Evolutionary conservation across 768 basidiomycete genomes (phyloP), one percentile per base, ranked within the genome.

Genomic region (Multifurca ochricompacta): DNA sequence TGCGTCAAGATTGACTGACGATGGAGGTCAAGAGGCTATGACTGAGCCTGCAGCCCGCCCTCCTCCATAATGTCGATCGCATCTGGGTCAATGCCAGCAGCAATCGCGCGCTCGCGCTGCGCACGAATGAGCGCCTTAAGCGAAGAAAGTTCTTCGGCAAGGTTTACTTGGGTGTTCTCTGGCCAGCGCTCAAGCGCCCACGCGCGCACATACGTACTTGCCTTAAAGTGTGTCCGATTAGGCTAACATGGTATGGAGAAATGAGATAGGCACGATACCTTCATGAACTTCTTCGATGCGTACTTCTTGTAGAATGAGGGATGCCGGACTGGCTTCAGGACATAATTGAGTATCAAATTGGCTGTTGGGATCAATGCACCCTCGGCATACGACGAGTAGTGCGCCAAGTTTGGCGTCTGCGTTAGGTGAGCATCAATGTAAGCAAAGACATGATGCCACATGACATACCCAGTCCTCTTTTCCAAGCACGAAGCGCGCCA

Each of bases 261-360:
- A 19, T 6, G 4, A 36, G 57, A 45, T 23, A 43, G 36, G 13
- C 0, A 67, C 75, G 3, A 16, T 43, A 91, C 90, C 78, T 91
- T 91, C 73, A 88, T 73, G 71, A 81, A 91, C 47, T 80, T 85
- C 71, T 86, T 91, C 27, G 81, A 77, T 0, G 89, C 83, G 64
- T 93, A 97, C 72, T 97, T 96, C 72, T 86, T 87, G 73, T 79
- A 83, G 66, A 96, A 85, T 27, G 81, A 81, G 47, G 89, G 81
- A 55, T 92, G 85, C 44, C 74, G 75, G 46, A 85, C 66, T 3
- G 85, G 79, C 62, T 85, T 78, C 49, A 92, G 73, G 54, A 95
- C 73, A 64, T 92, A 94, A 68, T 91, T 87, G 62, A 96, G 66
- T 87, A 96, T 92, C 58, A 88, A 63, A 64, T 85, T 88, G 0